Conservation (phyloP, 306 rosid genomes). For the Fagus crenata region DNA sequence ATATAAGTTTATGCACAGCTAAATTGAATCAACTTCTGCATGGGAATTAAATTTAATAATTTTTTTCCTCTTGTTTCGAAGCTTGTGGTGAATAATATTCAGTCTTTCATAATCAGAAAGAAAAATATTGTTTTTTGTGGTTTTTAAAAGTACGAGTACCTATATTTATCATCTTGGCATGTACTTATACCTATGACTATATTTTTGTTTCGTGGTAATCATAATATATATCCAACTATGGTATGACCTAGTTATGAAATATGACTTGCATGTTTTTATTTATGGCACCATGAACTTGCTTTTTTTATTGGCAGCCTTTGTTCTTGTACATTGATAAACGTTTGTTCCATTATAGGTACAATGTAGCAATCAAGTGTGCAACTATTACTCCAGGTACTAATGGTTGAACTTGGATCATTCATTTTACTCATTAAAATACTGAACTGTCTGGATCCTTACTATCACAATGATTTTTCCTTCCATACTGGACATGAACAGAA, state of each 20-base stretch:
- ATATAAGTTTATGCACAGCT: background rate
- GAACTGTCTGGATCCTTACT: constrained; percentile 15
- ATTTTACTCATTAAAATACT: constrained; percentile 9
- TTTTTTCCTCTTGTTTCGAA: background rate
- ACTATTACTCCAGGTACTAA: constrained; percentile 92
- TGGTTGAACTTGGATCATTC: background rate
- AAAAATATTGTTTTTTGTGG: background rate
- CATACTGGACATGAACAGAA: constrained; percentile 15
- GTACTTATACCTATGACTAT: background rate
- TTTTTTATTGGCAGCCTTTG: constrained; percentile 5
- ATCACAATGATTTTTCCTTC: background rate
- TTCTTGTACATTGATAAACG: constrained; percentile 23
- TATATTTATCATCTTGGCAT: background rate
- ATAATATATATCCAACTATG: background rate
- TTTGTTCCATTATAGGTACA: constrained; percentile 57
- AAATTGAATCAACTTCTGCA: background rate
- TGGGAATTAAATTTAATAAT: background rate
- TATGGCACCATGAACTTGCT: background rate
- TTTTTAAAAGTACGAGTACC: background rate
- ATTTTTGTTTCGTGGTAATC: background rate
- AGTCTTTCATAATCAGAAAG: background rate
- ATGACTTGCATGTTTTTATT: background rate
- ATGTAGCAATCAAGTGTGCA: constrained; percentile 98
- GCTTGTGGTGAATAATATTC: background rate
- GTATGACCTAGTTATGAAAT: background rate